Percentiles rank a stretch among this genome's conserved stretches.
phyloP scores from a whole-genome alignment of 208 protist genomes.

The Acanthamoeba lenticulata region DNA sequence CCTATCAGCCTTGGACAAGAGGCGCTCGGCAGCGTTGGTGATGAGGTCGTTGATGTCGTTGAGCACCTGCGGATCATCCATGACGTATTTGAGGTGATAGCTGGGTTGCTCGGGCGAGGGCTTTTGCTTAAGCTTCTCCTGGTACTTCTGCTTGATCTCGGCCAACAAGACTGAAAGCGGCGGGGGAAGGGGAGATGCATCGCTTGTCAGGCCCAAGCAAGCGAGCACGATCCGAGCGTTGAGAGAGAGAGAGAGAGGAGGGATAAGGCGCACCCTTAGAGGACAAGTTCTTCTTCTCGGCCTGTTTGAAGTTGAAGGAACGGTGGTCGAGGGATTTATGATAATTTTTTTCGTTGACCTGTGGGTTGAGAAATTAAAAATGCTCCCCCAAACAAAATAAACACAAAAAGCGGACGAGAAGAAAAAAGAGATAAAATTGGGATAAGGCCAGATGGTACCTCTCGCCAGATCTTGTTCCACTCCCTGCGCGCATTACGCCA shows the following conservation, averaged over 20 bases:
- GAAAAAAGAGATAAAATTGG: background rate
- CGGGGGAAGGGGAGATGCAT: background rate
- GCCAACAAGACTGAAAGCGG: slow-evolving; percentile 43
- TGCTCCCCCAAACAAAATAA: background rate
- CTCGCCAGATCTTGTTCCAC: slow-evolving; percentile 88
- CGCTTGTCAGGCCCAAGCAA: background rate
- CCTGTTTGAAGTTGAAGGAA: slow-evolving; percentile 84
- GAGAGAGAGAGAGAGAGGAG: background rate
- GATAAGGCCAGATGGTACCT: slow-evolving; percentile 64
- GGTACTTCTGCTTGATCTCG: slow-evolving; percentile 76
- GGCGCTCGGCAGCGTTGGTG: slow-evolving; percentile 47
- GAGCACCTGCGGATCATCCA: slow-evolving; percentile 68
- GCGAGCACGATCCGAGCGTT: background rate
- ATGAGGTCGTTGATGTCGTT: slow-evolving; percentile 69
- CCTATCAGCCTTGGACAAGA: slow-evolving; percentile 47
- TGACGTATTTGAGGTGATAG: slow-evolving; percentile 66
- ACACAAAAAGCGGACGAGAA: background rate
- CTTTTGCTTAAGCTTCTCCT: slow-evolving; percentile 70
- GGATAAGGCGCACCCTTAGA: slow-evolving; percentile 73
- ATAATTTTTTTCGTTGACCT: slow-evolving; percentile 85
- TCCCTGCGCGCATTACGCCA: slow-evolving; percentile 83
- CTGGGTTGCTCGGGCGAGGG: background rate
- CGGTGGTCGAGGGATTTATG: slow-evolving; percentile 85
- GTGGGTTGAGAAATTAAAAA: background rate
- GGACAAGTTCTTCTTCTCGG: slow-evolving; percentile 84